Conservation (phyloP, 768 basidiomycete species). For the Tulasnella calospora region DNA sequence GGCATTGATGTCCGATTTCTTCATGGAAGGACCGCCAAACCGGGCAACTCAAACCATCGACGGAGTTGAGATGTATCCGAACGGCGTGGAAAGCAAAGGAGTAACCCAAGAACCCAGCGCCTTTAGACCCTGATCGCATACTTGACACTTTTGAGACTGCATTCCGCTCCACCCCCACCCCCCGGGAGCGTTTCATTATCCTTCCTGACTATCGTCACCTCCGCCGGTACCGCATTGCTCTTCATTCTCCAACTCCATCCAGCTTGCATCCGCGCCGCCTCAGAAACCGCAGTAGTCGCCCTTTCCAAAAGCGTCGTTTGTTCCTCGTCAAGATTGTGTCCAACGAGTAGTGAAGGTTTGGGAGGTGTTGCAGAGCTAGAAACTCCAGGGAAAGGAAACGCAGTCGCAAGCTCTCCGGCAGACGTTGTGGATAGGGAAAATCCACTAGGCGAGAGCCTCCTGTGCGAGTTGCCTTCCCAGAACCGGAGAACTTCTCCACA, state of each 20-base stretch:
- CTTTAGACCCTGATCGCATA: background rate
- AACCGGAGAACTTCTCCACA: conserved; percentile 12
- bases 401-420: conserved; percentile 1
- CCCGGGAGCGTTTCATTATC: no score
- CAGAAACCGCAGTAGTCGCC: conserved; percentile 24
- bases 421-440: background rate
- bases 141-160: no score
- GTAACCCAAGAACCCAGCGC: background rate
- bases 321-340: conserved; percentile 22
- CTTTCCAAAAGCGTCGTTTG: conserved; percentile 25
- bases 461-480: background rate
- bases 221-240: conserved; percentile 5
- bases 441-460: background rate
- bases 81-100: background rate
- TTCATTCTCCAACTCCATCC: conserved; percentile 26
- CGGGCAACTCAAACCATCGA: background rate
- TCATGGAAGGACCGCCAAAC: background rate
- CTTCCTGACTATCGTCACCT: background rate
- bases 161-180: no score
- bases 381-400: background rate
- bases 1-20: background rate
- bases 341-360: conserved; percentile 10
- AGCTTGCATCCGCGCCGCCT: conserved; percentile 26
- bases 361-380: background rate
- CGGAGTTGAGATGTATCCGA: background rate